Conservation (phyloP, 106 monocot genomes). For the Ottelia alismoides region DNA sequence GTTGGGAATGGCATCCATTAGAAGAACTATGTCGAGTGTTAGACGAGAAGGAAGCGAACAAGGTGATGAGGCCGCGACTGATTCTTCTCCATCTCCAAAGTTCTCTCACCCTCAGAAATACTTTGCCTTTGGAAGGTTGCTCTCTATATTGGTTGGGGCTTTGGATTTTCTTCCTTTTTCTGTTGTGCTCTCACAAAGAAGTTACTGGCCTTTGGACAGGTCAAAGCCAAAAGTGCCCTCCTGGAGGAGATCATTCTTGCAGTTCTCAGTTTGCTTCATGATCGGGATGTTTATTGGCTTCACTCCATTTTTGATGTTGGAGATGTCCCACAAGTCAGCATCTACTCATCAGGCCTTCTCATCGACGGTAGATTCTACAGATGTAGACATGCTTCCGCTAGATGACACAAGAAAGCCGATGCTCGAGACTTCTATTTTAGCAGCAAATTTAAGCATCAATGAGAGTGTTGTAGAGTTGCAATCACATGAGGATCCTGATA, state of each 20-base stretch:
- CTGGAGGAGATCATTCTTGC: constrained; percentile 20
- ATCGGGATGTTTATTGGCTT: constrained; percentile 40
- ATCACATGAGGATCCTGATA: no score
- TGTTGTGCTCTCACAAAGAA: constrained; percentile 24
- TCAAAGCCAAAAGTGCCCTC: no score
- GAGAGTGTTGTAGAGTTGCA: no score
- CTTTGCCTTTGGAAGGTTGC: constrained; percentile 24
- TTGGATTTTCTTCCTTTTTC: constrained; percentile 18
- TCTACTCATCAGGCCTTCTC: constrained; percentile 25
- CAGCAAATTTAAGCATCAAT: no score
- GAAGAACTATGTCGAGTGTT: constrained; percentile 35
- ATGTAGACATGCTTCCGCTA: constrained; percentile 1
- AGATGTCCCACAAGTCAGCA: constrained; percentile 25
- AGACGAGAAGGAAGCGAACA: constrained; percentile 27
- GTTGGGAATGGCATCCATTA: constrained; percentile 55
- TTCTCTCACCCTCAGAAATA: constrained; percentile 15
- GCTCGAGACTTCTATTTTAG: no score
- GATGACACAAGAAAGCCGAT: constrained; percentile 6
- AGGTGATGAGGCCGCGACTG: constrained; percentile 17
- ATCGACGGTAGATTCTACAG: constrained; percentile 18
- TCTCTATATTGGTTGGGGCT: constrained; percentile 16
- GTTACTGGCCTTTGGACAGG: no score
- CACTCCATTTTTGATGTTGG: constrained; percentile 32
- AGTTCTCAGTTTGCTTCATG: constrained; percentile 41
- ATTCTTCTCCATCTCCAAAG: constrained; percentile 31